Conservation (phyloP, 2,329 filamentous ascomycete genomes). For the Cordyceps javanica region DNA sequence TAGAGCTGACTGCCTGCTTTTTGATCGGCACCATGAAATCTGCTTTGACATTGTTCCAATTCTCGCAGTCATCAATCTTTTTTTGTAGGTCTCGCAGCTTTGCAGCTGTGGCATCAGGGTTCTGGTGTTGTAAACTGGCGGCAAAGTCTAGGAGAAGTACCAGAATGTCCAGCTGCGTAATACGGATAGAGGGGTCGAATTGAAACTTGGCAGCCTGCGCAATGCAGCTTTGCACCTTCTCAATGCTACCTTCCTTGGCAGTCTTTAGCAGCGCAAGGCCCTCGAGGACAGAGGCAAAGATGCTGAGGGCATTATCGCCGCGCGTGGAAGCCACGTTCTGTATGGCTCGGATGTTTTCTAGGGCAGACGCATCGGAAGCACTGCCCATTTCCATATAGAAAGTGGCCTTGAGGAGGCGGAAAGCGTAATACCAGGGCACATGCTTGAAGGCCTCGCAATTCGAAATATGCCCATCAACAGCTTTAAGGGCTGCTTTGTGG, state of each 20-base stretch:
- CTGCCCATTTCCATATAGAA: constrained; percentile 58
- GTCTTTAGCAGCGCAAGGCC: constrained; percentile 62
- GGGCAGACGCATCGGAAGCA: constrained; percentile 54
- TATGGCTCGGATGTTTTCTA: constrained; percentile 65
- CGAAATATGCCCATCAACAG: constrained; percentile 61
- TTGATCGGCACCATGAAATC: constrained; percentile 52
- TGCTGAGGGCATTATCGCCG: constrained; percentile 57
- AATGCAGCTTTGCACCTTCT: constrained; percentile 65
- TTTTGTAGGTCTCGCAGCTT: constrained; percentile 59
- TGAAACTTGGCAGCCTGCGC: constrained; percentile 69
- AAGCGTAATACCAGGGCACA: constrained; percentile 68
- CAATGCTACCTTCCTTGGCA: constrained; percentile 58
- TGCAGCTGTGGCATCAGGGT: constrained; percentile 46
- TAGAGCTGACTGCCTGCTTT: constrained; percentile 39
- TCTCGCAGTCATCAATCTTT: constrained; percentile 51
- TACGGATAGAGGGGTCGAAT: constrained; percentile 53
- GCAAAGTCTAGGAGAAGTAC: constrained; percentile 63
- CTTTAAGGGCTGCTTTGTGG: constrained; percentile 65
- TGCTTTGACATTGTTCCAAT: constrained; percentile 41
- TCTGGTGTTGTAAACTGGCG: constrained; percentile 60
- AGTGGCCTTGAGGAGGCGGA: constrained; percentile 66
- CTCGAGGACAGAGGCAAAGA: constrained; percentile 61
- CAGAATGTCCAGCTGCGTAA: constrained; percentile 62
- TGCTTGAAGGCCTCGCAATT: constrained; percentile 65
- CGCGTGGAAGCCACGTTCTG: constrained; percentile 51